Base-by-base conservation (phyloP, 805 yeast species). In the Komagataella pseudopastoris region DNA sequence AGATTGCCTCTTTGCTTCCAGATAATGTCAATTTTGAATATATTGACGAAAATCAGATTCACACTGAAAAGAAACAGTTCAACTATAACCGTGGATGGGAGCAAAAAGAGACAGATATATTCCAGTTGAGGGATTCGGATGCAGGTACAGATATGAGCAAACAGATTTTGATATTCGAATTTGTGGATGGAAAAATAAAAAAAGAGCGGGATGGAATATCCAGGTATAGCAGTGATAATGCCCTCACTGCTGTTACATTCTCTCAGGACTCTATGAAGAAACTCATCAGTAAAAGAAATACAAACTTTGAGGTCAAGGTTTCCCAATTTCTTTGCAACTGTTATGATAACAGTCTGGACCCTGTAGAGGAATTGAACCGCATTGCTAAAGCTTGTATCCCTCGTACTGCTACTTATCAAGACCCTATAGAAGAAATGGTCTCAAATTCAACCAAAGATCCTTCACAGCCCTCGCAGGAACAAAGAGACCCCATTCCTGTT, bases 161-260 rank as follows among this genome's bases (percentile, higher is more conserved):
- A 18, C 89, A 83, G 56, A 59, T 86, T 6, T 68, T 90, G 23
- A 71, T 87, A 1, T 85, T 90, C 60, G 90, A 85, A 56, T 87
- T 90, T 63, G 71, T 78, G 16, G 96, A 90, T 63, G 86, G 85
- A 12, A 71, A 74, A 53, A 60, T 75, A 59, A 56, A 69, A 59
- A 76, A 70, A 75, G 63, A 67, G 59, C 69, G 12, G 62, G 70
- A 3, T 69, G 60, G 56, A 70, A 62, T 50, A 66, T 74, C 5
- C 76, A 74, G 49, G 69, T 20, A 30, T 10, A 30, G 39, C 3
- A 30, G 39, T 30, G 39, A 12, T 30, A 30, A 30, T 30, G 39
- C 39, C 14, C 39, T 30, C 14, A 30, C 68, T 48, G 55, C 77
- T 16, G 80, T 81, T 1, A 72, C 70, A 2, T 75, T 79, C 54